These are phyloP conservation scores for Aureobasidium sp. DNA, from an alignment of 2,329 filamentous ascomycete species.

Conservation along the genomic window DNA sequence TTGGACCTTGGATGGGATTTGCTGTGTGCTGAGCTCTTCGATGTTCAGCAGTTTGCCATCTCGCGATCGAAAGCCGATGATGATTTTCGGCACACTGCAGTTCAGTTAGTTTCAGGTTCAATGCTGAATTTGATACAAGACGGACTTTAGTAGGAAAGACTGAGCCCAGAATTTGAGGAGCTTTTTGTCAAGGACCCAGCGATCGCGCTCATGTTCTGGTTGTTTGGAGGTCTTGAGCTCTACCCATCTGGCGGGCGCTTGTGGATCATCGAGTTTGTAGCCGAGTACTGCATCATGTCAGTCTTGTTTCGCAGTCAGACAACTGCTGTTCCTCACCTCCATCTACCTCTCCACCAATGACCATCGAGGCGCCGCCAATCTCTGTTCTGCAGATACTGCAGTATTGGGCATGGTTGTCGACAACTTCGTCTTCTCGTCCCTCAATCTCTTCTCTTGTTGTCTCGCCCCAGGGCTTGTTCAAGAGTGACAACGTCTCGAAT, in stretches of 20 bases:
- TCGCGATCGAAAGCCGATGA: constrained; percentile 76
- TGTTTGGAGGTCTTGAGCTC: constrained; percentile 77
- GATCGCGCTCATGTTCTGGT: constrained; percentile 53
- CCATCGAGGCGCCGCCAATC: constrained; percentile 64
- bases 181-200: constrained; percentile 75
- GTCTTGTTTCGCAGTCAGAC: not conserved
- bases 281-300: constrained; percentile 60
- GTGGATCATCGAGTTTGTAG: constrained; percentile 58
- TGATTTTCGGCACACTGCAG: constrained; percentile 68
- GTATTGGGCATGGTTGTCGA: constrained; percentile 90
- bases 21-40: constrained; percentile 71
- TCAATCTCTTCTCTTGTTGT: constrained; percentile 72
- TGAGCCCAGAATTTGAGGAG: constrained; percentile 90
- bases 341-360: constrained; percentile 91
- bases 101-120: not conserved
- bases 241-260: constrained; percentile 76
- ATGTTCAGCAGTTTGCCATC: constrained; percentile 63
- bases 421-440: constrained; percentile 57
- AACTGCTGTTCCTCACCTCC: constrained; percentile 49
- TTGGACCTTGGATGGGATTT: constrained; percentile 68
- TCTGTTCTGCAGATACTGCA: constrained; percentile 89
- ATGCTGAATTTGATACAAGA: not conserved
- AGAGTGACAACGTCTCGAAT: constrained; percentile 77
- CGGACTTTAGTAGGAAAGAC: constrained; percentile 69
- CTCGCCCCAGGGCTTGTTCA: constrained; percentile 66